Evolutionary conservation across 768 basidiomycete species (phyloP).

Genomic region (Pisolithus tinctorius): DNA sequence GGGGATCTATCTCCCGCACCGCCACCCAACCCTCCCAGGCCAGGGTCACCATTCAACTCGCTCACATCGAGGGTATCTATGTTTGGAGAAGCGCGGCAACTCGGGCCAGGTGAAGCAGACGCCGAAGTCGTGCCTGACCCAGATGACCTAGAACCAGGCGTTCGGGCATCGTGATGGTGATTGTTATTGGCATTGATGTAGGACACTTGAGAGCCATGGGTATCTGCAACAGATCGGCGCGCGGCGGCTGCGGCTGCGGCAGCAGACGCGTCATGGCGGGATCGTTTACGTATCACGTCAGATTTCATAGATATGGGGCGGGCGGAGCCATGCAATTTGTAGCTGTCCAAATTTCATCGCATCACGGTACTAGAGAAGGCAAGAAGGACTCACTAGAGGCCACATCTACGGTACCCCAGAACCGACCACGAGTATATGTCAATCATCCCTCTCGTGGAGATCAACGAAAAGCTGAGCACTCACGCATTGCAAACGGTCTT

Average conservation of each 20-base stretch:
- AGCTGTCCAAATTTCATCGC: slow-evolving; percentile 31
- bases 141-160: too few species aligned
- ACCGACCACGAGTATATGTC: too few species aligned
- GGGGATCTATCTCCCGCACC: slow-evolving; percentile 36
- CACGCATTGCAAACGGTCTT: slow-evolving; percentile 90
- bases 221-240: slow-evolving; percentile 37
- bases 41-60: too few species aligned
- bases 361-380: background rate
- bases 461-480: slow-evolving; percentile 26
- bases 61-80: slow-evolving; percentile 23
- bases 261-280: slow-evolving; percentile 58
- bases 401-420: slow-evolving; percentile 44
- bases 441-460: background rate
- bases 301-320: slow-evolving; percentile 90
- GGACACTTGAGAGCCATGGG: slow-evolving; percentile 9
- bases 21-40: too few species aligned
- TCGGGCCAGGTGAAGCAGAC: slow-evolving; percentile 68
- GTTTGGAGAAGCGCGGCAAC: slow-evolving; percentile 65
- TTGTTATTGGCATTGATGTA: too few species aligned
- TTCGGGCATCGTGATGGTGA: too few species aligned
- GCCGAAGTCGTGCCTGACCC: slow-evolving; percentile 13
- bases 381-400: slow-evolving; percentile 52
- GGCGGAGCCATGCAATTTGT: slow-evolving; percentile 79
- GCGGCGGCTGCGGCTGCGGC: slow-evolving; percentile 65
- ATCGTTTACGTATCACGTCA: slow-evolving; percentile 83